A percentile compares a stretch with the other conserved stretches of the same genome.
Conservation (phyloP, 257 asterid species). For the Henckelia pumila region DNA sequence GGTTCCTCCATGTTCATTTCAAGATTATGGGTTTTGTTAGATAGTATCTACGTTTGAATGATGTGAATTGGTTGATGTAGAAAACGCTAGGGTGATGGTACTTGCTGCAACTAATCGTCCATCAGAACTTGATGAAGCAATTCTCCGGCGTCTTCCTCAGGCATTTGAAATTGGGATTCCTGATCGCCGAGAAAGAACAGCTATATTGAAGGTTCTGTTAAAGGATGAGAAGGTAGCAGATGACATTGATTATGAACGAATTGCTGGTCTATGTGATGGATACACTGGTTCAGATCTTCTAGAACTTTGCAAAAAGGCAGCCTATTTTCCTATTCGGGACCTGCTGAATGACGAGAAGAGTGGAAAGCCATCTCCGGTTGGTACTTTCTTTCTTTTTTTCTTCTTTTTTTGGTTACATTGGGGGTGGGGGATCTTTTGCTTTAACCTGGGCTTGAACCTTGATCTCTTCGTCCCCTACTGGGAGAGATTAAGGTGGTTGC, state of each 20-base stretch:
- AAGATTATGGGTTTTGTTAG: slow-evolving; percentile 3
- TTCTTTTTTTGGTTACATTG: not conserved
- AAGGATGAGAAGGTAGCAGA: slow-evolving; percentile 72
- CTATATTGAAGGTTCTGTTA: slow-evolving; percentile 75
- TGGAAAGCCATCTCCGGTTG: slow-evolving; percentile 55
- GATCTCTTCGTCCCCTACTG: not conserved
- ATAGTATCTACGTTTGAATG: slow-evolving; percentile 15
- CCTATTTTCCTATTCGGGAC: slow-evolving; percentile 81
- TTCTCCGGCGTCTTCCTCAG: slow-evolving; percentile 94
- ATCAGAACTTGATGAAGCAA: slow-evolving; percentile 98
- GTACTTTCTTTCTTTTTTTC: slow-evolving; percentile 23
- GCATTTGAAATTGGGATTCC: slow-evolving; percentile 91
- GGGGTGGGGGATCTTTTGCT: not conserved
- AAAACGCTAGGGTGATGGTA: slow-evolving; percentile 89
- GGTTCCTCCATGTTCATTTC: slow-evolving; percentile 2
- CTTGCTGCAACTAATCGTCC: slow-evolving; percentile 98
- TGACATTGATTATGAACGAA: slow-evolving; percentile 54
- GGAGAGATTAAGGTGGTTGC: not conserved
- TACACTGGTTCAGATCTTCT: slow-evolving; percentile 91
- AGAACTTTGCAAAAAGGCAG: slow-evolving; percentile 91
- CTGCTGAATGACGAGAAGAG: slow-evolving; percentile 68
- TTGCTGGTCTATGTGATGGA: slow-evolving; percentile 77
- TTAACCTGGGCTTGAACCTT: not conserved
- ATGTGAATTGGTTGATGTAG: slow-evolving; percentile 35
- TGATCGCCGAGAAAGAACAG: slow-evolving; percentile 58